Evolutionary conservation across 2,329 filamentous ascomycete species (phyloP), one percentile per base, ranked within the genome.

Genomic region (Xylaria multiplex): DNA sequence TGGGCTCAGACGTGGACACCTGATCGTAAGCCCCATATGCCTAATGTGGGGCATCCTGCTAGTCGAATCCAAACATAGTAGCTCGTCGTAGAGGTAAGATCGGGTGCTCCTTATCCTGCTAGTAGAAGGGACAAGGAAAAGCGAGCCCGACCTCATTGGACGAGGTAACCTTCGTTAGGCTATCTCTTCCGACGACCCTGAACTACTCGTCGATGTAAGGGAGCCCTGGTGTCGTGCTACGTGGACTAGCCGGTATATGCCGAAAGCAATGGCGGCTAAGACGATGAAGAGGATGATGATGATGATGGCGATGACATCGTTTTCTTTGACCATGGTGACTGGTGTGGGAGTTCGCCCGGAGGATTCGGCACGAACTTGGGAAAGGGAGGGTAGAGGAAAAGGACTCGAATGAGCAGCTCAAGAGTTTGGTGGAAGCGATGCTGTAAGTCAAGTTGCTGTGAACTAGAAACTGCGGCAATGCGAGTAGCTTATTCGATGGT

Each of bases 221-320:
- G 70, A 72, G 64, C 72, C 75, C 59, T 75, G 74, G 42, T 67
- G 67, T 14, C 85, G 79, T 22, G 84, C 86, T 32, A 83, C 77
- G 70, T 83, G 82, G 56, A 90, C 87, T 8, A 90, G 79, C 65
- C 84, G 82, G 79, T 87, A 90, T 77, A 90, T 90, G 67, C 86
- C 88, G 72, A 89, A 89, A 7, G 85, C 84, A 62, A 90, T 86
- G 65, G 81, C 79, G 60, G 86, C 86, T 54, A 90, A 83, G 55
- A 90, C 79, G 74, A 88, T 77, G 80, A 90, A 90, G 71, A 90
- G 83, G 62, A 90, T 77, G 77, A 90, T 90, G 78, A 90, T 85
- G 76, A 90, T 90, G 77, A 90, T 82, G 72, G 88, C 88, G 77
- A 90, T 90, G 74, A 86, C 85, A 78, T 90, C 84, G 84, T 90